Base-by-base conservation (phyloP, 1,284 basidiomycete species). In the Tylopilus sp. region DNA sequence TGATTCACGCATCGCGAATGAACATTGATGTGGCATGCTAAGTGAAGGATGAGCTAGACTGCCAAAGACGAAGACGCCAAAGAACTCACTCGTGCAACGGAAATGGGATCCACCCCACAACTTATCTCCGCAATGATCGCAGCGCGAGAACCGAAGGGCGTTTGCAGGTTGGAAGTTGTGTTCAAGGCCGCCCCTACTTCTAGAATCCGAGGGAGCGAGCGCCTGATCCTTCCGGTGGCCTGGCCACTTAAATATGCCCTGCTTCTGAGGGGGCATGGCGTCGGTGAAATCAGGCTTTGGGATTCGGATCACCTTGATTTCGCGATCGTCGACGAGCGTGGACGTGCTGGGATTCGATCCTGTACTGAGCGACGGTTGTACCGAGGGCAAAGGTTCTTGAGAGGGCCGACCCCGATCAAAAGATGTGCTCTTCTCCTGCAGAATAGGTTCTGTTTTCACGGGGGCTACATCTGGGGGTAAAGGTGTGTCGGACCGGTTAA, bases 21-120 rank as follows among this genome's bases (percentile, higher is more conserved):
- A 15, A 90, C 81, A 9, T 84, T 84, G 48, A 83, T 75, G 51
- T 77, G 80, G 63, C 88, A 91, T 44, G 70, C 88, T 89, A 35
- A 46, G 33, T 37, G 18, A 18, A 7, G 39, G 26, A 29, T 54
- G 46, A 65, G 46, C 48, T 37, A 44, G 47, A 44, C 38, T 12
- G 21, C 20, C 36, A 46, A 9, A 14, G 29, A 42, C 6, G 9
- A 21, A 30, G 18, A 51, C 6, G 31, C 30, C 33, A 28, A 21
- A 34, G 44, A 28, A 51, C 42, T 67, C 61, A 92, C 93, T 77
- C 54, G 84, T 80, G 66, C 95, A 99, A 30, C 91, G 85, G 51
- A 93, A 77, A 67, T 94, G 91, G 34, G 94, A 85, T 7, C 94
- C 95, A 6, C 95, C 95, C 94, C 94, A 99, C 85, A 99, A 86